These are phyloP conservation scores for Zasmidium citrigriseum DNA, from an alignment of 2,329 filamentous ascomycete species.

Conservation along the genomic window DNA sequence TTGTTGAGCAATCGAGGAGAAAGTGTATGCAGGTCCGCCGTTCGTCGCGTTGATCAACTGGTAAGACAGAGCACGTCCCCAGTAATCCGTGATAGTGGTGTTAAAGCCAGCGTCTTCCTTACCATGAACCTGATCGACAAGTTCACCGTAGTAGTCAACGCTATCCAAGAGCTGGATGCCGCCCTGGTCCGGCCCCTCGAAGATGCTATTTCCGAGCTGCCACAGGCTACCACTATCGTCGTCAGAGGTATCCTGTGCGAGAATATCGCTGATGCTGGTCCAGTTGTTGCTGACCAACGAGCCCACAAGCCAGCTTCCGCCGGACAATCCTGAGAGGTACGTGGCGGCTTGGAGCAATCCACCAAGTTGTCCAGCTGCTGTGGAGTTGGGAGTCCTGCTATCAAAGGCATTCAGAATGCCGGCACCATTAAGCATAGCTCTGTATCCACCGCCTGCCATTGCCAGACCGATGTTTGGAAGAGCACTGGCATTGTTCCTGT, in stretches of 20 bases:
- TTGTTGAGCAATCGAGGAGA: conserved; percentile 72
- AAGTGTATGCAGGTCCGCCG: conserved; percentile 77
- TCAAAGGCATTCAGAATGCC: conserved; percentile 81
- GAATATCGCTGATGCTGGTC: conserved; percentile 63
- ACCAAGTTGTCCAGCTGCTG: conserved; percentile 67
- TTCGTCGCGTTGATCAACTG: conserved; percentile 76
- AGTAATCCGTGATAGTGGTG: conserved; percentile 77
- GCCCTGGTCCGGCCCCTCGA: conserved; percentile 56
- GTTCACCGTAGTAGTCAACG: conserved; percentile 63
- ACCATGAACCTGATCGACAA: conserved; percentile 58
- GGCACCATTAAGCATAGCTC: conserved; percentile 81
- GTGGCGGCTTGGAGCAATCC: conserved; percentile 79
- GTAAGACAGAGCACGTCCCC: conserved; percentile 80
- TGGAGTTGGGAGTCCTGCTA: conserved; percentile 65
- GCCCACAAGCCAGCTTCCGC: conserved; percentile 83
- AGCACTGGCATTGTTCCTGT: conserved; percentile 56
- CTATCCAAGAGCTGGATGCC: conserved; percentile 57
- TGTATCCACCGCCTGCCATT: conserved; percentile 80
- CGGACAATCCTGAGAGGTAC: conserved; percentile 78
- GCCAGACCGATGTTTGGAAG: conserved; percentile 74
- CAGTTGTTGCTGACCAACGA: conserved; percentile 79
- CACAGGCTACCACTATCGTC: conserved; percentile 49
- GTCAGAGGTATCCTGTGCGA: conserved; percentile 38
- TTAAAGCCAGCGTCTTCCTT: conserved; percentile 68
- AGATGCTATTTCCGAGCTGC: conserved; percentile 64